A percentile compares a stretch with the other conserved stretches of the same genome.
phyloP scores from a whole-genome alignment of 345 rosid genomes.

The Aurinia saxatilis region DNA sequence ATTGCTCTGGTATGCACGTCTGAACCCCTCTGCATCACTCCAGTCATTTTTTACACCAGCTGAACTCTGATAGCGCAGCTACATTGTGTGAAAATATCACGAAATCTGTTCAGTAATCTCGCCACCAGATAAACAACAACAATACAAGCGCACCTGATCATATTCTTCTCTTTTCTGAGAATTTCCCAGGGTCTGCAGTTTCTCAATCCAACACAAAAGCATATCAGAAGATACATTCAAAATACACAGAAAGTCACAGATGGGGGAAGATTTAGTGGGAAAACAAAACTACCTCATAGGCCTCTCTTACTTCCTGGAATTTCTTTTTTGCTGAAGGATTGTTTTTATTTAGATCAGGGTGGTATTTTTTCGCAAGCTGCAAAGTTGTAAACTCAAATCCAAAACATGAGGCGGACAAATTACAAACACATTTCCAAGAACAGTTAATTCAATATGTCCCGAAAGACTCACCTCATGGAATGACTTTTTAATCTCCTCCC shows the following conservation, averaged over 20 bases:
- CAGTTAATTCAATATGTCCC: too few relatives aligned
- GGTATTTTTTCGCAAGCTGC: conserved; percentile 93
- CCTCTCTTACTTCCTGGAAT: conserved; percentile 84
- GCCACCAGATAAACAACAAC: neutral
- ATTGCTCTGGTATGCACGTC: conserved; percentile 42
- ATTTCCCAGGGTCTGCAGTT: conserved; percentile 57
- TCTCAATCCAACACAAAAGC: neutral
- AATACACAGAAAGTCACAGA: neutral
- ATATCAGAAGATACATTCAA: neutral
- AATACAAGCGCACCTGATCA: conserved; percentile 40
- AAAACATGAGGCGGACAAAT: too few relatives aligned
- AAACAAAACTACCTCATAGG: conserved; percentile 57
- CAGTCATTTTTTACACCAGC: conserved; percentile 42
- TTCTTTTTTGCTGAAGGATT: conserved; percentile 81
- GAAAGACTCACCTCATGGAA: conserved; percentile 50
- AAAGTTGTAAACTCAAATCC: conserved; percentile 10
- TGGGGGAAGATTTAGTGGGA: neutral
- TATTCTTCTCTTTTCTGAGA: conserved; percentile 61
- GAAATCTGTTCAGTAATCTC: neutral
- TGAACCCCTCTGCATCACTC: conserved; percentile 46
- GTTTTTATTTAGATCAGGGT: conserved; percentile 85
- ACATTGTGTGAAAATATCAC: conserved; percentile 10
- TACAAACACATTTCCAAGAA: neutral
- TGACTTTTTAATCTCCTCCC: conserved; percentile 79
- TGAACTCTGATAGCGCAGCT: conserved; percentile 41